Percentiles rank a stretch among this genome's conserved stretches.
Evolutionary conservation across 805 yeast species (phyloP).

Genomic region (Candida sphagnicola): DNA sequence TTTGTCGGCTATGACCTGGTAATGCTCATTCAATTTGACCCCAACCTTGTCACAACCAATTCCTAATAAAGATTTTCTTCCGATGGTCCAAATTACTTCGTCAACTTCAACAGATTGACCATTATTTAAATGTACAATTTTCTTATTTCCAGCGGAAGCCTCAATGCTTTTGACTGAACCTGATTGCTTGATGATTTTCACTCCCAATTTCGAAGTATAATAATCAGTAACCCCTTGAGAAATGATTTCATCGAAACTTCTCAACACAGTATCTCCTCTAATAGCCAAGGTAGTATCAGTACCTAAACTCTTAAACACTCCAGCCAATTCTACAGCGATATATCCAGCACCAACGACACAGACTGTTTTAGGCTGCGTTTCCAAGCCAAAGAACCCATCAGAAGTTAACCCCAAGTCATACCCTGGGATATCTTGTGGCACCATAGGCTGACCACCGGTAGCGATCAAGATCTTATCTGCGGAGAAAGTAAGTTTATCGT

Average conservation of each 20-base stretch:
- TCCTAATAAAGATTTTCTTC: slow-evolving; percentile 74
- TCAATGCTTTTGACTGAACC: slow-evolving; percentile 39
- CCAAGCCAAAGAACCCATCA: slow-evolving; percentile 85
- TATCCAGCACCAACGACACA: slow-evolving; percentile 98
- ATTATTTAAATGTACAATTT: slow-evolving; percentile 35
- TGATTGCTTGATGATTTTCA: slow-evolving; percentile 70
- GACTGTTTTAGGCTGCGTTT: slow-evolving; percentile 81
- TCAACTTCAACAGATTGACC: slow-evolving; percentile 56
- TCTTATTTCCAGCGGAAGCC: slow-evolving; percentile 27
- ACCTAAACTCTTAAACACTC: slow-evolving; percentile 87
- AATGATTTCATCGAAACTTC: slow-evolving; percentile 81
- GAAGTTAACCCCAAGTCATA: slow-evolving; percentile 80
- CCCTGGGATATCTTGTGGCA: slow-evolving; percentile 72
- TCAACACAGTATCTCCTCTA: slow-evolving; percentile 86
- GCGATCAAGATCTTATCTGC: slow-evolving; percentile 87
- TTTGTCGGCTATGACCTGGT: slow-evolving; percentile 77
- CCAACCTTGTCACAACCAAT: slow-evolving; percentile 77
- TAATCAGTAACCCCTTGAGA: slow-evolving; percentile 76
- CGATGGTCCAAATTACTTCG: slow-evolving; percentile 87
- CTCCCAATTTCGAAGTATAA: slow-evolving; percentile 72
- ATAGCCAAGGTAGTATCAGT: slow-evolving; percentile 82
- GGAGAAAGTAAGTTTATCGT: slow-evolving; percentile 58
- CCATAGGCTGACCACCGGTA: slow-evolving; percentile 83
- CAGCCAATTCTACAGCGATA: slow-evolving; percentile 93
- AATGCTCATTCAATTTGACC: slow-evolving; percentile 55